Conservation (phyloP, 495 filamentous ascomycete species). For the Neurospora terricola region DNA sequence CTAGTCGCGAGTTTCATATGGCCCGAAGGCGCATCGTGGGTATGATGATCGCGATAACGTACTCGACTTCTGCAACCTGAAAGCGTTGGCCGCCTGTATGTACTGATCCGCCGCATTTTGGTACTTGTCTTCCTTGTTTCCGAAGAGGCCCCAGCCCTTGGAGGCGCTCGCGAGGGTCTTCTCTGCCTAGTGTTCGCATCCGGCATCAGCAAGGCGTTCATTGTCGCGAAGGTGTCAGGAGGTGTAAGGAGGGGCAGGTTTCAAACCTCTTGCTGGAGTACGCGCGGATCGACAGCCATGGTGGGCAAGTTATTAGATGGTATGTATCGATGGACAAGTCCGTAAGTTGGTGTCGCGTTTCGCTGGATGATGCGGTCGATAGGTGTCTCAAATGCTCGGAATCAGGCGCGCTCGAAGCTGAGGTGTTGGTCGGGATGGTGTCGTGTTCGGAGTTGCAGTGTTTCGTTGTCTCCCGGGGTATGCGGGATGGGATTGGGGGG, state of each 20-base stretch:
- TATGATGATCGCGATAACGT: conserved; percentile 6
- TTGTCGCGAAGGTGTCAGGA: conserved; percentile 4
- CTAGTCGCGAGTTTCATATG: background rate
- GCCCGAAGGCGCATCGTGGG: background rate
- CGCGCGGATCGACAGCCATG: conserved; percentile 39
- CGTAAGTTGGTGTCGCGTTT: background rate
- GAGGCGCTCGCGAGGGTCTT: conserved; percentile 59
- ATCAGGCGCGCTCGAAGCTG: background rate
- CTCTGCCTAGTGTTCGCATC: conserved; percentile 51
- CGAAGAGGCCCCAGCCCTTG: conserved; percentile 66
- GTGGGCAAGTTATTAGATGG: conserved; percentile 8
- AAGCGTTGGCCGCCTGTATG: conserved; percentile 72
- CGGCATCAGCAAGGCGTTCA: conserved; percentile 15
- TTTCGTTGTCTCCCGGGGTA: background rate
- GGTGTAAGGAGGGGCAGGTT: conserved; percentile 14
- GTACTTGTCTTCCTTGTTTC: conserved; percentile 68
- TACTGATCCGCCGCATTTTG: conserved; percentile 76
- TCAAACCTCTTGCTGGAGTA: conserved; percentile 35
- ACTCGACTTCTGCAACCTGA: conserved; percentile 64
- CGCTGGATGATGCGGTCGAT: background rate
- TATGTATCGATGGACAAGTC: background rate
- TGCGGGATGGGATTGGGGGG: background rate
- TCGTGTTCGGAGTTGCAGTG: background rate
- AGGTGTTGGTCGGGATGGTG: background rate
- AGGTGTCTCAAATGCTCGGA: background rate